These are phyloP conservation scores for Leucosporidium scottii DNA, from an alignment of 768 basidiomycete genomes.

Conservation along the genomic window DNA sequence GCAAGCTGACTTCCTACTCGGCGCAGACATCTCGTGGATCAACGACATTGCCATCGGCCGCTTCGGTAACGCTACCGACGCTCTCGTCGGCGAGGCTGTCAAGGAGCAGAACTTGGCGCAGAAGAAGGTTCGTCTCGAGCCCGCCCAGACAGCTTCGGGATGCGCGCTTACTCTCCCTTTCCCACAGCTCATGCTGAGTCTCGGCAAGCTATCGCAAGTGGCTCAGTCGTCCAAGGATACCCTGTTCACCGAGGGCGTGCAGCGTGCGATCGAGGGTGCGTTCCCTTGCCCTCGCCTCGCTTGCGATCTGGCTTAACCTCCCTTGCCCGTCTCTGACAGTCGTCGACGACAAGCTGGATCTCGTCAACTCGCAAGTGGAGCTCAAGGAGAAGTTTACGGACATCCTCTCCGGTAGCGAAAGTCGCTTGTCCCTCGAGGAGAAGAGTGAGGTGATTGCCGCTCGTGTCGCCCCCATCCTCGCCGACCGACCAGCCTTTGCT, in stretches of 20 bases:
- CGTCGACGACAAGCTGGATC: conserved; percentile 80
- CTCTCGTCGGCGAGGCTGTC: conserved; percentile 59
- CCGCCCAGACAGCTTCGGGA: neutral
- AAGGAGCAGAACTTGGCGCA: conserved; percentile 55
- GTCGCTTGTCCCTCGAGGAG: neutral
- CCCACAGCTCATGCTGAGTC: conserved; percentile 73
- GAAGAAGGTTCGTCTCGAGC: conserved; percentile 59
- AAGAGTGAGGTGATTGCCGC: conserved; percentile 14
- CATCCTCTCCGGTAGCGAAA: conserved; percentile 20
- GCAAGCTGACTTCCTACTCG: neutral
- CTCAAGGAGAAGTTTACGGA: conserved; percentile 59
- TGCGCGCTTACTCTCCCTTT: neutral
- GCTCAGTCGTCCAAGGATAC: conserved; percentile 52
- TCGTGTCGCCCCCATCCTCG: conserved; percentile 11
- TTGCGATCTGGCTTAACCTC: too few relatives aligned
- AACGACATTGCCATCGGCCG: conserved; percentile 68
- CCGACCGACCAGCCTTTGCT: conserved; percentile 43
- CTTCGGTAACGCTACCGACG: conserved; percentile 58
- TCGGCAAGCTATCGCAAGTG: conserved; percentile 78
- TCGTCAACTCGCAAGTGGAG: conserved; percentile 72
- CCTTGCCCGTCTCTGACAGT: conserved; percentile 51
- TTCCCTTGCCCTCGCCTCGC: too few relatives aligned
- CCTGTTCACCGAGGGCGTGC: conserved; percentile 46
- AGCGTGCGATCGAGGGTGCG: conserved; percentile 49
- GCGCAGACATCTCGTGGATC: conserved; percentile 58